These are phyloP conservation scores for Eucalyptus brandiana DNA, from an alignment of 345 rosid genomes.

Conservation along the genomic window DNA sequence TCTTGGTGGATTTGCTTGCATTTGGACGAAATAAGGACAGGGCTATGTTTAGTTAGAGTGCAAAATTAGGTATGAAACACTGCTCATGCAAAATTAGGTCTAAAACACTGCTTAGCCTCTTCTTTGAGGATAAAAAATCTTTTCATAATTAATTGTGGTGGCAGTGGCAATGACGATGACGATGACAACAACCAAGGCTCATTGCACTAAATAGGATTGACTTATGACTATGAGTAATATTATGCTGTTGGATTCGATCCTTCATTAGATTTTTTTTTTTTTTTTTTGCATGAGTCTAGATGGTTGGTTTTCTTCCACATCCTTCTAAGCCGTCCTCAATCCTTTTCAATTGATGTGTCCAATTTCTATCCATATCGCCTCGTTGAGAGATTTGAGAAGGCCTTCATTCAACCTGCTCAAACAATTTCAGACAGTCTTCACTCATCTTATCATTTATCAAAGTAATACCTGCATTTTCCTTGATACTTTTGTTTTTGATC, in stretches of 20 bases:
- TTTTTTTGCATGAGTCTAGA: neutral
- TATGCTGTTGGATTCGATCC: accelerated
- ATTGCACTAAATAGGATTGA: neutral
- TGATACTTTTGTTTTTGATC: neutral
- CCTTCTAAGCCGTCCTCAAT: neutral
- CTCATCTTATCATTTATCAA: neutral
- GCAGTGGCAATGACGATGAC: accelerated
- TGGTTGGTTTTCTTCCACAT: neutral
- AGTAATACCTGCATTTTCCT: neutral
- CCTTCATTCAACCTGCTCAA: accelerated
- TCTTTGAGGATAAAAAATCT: neutral
- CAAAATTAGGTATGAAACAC: neutral
- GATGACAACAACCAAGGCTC: no score
- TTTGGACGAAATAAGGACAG: neutral
- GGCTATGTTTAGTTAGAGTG: neutral
- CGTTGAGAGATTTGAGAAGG: accelerated
- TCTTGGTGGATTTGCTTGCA: neutral
- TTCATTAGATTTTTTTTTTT: neutral
- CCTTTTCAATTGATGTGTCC: neutral
- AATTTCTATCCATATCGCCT: neutral
- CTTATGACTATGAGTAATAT: neutral
- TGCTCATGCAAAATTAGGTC: neutral
- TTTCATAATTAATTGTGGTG: neutral
- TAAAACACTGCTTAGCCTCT: neutral
- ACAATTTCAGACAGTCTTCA: accelerated